Base-by-base conservation (phyloP, 345 rosid species). In the Populus euphratica region DNA sequence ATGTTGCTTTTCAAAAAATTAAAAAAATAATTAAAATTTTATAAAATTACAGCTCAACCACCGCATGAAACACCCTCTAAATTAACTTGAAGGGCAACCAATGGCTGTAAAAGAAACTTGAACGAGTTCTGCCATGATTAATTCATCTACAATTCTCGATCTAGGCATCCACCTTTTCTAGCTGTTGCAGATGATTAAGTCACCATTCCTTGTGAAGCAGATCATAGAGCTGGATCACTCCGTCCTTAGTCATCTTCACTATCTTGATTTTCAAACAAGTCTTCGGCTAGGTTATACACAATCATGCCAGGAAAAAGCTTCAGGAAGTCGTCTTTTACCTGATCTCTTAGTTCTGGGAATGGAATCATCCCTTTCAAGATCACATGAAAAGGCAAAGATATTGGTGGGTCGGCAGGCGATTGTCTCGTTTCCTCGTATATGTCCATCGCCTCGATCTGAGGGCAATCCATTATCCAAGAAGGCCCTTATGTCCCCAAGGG, bases 311-410 rank as follows among this genome's bases (percentile, higher is more conserved):
- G 98, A 77, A 92, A 94, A 76, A 93, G 96, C 83, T 90, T 94
- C 86, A 93, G 82, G 86, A 96, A 92, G 72, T 94, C 98, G 12
- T 89, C 90, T 82, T 96, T 96, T 25, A 92, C 90, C 80, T 85
- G 88, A 85, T 90, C 91, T 78, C 98, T 87, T 38, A 92, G 39
- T 68, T 96, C 97, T n/a, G 94, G 98, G 73, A 90, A 93, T 31
- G 90, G 88, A 76, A 91, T 77, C 8, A 96, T 88, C n/a, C 99
- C 99, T 83, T 94, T 96, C 77, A 92, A 66, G 39, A 96, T 93
- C 83, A 92, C 97, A 17, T 97, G 92, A 78, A 92, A 96, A 50
- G 99, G 97, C 81, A 94, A 68, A 43, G 98, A 92, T 79, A 93
- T 52, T 8, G 99, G 99, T 14, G 86, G 90, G 43, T 91, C 97